phyloP scores from a whole-genome alignment of 352 stramenopile species.

The Pythium folliculosum region DNA sequence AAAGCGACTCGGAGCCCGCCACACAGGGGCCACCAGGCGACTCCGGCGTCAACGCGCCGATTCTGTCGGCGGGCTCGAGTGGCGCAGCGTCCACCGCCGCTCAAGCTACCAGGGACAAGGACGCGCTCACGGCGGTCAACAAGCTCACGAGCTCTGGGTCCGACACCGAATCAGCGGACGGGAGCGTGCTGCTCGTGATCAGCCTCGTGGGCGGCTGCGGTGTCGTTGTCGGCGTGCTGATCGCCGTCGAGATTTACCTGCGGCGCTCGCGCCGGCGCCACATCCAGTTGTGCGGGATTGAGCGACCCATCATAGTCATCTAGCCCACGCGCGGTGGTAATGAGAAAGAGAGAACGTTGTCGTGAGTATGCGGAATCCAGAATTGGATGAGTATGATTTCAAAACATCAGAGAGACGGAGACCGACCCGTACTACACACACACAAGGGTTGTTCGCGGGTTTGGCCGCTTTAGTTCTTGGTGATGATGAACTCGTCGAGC shows the following conservation, averaged over 20 bases:
- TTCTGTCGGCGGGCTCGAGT: neutral
- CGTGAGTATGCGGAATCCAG: neutral
- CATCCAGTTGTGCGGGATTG: constrained; percentile 9
- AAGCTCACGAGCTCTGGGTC: neutral
- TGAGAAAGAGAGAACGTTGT: neutral
- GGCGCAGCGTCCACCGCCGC: no score
- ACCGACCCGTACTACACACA: no score
- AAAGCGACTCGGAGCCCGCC: no score
- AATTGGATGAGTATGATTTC: neutral
- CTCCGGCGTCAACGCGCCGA: no score
- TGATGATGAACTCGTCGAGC: constrained; percentile 34
- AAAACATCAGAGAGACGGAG: no score
- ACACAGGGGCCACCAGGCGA: no score
- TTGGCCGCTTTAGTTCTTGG: neutral
- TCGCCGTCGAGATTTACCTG: constrained; percentile 20
- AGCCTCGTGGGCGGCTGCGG: constrained; percentile 12
- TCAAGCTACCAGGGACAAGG: neutral
- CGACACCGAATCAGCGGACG: neutral
- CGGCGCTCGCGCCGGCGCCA: constrained; percentile 3
- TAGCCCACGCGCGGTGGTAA: neutral
- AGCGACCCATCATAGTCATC: constrained; percentile 16
- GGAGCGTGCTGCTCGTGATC: constrained; percentile 2
- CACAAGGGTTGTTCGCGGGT: no score
- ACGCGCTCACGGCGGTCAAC: constrained; percentile 9
- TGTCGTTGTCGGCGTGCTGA: constrained; percentile 16